These are phyloP conservation scores for Termitomyces titanicus DNA, from an alignment of 768 basidiomycete species.

Conservation along the genomic window DNA sequence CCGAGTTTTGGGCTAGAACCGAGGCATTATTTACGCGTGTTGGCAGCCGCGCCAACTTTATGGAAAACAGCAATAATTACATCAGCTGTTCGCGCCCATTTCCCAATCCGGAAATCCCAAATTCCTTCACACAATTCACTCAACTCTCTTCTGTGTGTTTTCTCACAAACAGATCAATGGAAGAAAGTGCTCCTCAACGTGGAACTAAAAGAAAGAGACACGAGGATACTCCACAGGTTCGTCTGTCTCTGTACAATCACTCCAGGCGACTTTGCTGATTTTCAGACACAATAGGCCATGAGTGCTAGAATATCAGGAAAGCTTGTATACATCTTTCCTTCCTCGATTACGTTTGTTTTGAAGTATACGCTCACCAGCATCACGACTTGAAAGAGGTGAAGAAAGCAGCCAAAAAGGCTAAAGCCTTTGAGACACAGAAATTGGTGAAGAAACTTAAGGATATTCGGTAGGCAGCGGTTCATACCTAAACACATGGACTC, in stretches of 20 bases:
- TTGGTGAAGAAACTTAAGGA: conserved; percentile 79
- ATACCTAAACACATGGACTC: neutral
- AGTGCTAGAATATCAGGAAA: conserved; percentile 46
- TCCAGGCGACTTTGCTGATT: neutral
- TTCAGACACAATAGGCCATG: conserved; percentile 31
- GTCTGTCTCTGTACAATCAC: neutral
- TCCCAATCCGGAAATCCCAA: neutral
- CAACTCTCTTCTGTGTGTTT: neutral
- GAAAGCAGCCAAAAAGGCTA: conserved; percentile 79
- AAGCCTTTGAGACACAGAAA: conserved; percentile 75
- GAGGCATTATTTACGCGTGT: no score
- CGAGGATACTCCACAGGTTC: conserved; percentile 31
- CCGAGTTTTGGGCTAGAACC: no score
- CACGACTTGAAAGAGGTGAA: conserved; percentile 70
- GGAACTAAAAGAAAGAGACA: conserved; percentile 43
- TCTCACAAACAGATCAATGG: conserved; percentile 2
- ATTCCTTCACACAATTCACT: neutral
- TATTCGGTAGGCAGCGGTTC: conserved; percentile 43
- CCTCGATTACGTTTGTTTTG: neutral
- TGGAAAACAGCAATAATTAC: no score
- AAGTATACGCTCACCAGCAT: conserved; percentile 44
- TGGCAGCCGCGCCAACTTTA: no score
- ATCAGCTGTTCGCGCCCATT: neutral
- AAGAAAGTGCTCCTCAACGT: conserved; percentile 7
- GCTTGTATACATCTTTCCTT: conserved; percentile 40